phyloP scores from a whole-genome alignment of 2,329 filamentous ascomycete genomes.

The Pseudogymnoascus sp. region DNA sequence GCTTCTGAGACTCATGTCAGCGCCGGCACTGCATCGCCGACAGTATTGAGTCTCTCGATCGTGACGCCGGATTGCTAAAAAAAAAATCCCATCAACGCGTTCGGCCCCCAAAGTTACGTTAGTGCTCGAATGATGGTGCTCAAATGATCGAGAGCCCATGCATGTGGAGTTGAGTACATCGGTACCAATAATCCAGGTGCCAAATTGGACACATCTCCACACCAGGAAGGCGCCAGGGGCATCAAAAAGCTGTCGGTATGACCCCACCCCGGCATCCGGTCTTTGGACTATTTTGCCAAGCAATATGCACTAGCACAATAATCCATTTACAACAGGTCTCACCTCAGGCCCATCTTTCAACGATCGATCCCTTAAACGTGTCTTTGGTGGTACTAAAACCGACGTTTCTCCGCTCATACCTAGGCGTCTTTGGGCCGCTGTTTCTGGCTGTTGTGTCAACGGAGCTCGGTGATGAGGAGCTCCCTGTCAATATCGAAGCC shows the following conservation, averaged over 20 bases:
- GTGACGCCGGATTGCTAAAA: not conserved
- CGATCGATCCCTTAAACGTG: conserved; percentile 8
- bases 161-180: conserved; percentile 3
- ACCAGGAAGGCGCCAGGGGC: conserved; percentile 6
- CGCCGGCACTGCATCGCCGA: not conserved
- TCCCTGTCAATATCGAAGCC: conserved; percentile 5
- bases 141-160: conserved; percentile 7
- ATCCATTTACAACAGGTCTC: conserved; percentile 4
- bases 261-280: conserved; percentile 1
- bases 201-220: conserved; percentile 9
- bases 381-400: not conserved
- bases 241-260: not conserved
- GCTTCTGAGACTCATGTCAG: not conserved
- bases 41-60: not conserved
- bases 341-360: not conserved
- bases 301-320: not conserved
- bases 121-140: not conserved
- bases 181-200: conserved; percentile 7
- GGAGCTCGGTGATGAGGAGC: not conserved
- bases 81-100: not conserved
- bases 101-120: not conserved
- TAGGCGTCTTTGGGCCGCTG: not conserved
- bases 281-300: not conserved
- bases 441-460: not conserved
- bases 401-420: not conserved